Conservation (phyloP, 805 yeast species). For the Saturnispora bothae region DNA sequence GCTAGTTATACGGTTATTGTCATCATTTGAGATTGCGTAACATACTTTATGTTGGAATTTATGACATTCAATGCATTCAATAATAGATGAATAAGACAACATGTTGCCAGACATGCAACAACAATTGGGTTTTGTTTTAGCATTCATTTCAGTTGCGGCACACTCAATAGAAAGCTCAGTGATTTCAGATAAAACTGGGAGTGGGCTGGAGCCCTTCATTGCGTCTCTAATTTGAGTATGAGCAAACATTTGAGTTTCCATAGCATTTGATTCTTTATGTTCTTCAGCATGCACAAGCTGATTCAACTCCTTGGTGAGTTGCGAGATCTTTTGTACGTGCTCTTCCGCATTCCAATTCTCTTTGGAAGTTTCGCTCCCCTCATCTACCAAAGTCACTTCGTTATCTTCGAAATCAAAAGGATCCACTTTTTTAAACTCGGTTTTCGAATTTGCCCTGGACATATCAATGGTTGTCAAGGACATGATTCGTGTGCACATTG, state of each 20-base stretch:
- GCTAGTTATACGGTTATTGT: not conserved
- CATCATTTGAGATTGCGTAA: slow-evolving; percentile 7
- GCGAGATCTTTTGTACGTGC: slow-evolving; percentile 12
- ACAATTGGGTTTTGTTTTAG: not conserved
- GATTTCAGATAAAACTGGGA: no score
- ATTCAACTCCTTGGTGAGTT: slow-evolving; percentile 18
- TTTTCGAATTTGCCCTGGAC: slow-evolving; percentile 22
- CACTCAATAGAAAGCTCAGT: not conserved
- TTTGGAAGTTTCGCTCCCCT: not conserved
- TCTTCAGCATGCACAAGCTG: slow-evolving; percentile 7
- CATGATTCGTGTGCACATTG: slow-evolving; percentile 17
- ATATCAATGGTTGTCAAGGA: slow-evolving; percentile 22
- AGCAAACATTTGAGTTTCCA: slow-evolving; percentile 10
- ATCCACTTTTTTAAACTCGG: slow-evolving; percentile 19
- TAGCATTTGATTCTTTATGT: slow-evolving; percentile 1
- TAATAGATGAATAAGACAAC: slow-evolving; percentile 7
- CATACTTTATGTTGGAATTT: slow-evolving; percentile 17
- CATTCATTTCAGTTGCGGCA: not conserved
- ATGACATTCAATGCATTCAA: slow-evolving; percentile 16
- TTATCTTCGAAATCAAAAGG: slow-evolving; percentile 17
- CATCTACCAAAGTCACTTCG: not conserved
- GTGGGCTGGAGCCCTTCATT: no score
- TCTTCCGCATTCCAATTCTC: slow-evolving; percentile 1
- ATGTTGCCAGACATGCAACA: slow-evolving; percentile 18
- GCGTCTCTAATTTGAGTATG: not conserved